phyloP scores from a whole-genome alignment of 768 basidiomycete species.

The Collybiopsis confluens region DNA sequence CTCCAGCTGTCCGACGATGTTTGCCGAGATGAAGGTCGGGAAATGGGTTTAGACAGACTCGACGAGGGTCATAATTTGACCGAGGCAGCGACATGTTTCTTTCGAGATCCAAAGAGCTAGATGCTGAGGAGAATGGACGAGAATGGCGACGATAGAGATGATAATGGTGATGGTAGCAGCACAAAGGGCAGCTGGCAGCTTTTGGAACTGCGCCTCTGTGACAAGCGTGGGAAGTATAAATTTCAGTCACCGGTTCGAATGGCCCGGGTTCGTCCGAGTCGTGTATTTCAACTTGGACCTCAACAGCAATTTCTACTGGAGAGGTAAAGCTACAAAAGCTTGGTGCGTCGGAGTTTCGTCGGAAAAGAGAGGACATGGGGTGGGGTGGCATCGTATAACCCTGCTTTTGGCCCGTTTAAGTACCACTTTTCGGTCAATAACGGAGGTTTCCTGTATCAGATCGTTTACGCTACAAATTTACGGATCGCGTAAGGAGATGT shows the following conservation, averaged over 20 bases:
- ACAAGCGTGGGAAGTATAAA: background rate
- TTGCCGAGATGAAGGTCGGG: conserved; percentile 72
- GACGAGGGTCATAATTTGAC: conserved; percentile 61
- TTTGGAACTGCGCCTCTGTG: background rate
- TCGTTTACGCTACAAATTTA: too few species aligned
- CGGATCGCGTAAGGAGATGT: too few species aligned
- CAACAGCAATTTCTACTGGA: conserved; percentile 5
- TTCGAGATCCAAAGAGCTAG: background rate
- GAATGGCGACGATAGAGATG: background rate
- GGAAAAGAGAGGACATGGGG: background rate
- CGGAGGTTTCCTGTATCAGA: too few species aligned
- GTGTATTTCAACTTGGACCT: background rate
- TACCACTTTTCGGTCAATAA: background rate
- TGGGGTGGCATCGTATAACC: too few species aligned
- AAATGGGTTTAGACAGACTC: conserved; percentile 78
- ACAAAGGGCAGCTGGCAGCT: background rate
- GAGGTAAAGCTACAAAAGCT: background rate
- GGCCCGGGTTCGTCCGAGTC: background rate
- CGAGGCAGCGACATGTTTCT: conserved; percentile 42
- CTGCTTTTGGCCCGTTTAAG: background rate
- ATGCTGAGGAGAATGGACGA: background rate
- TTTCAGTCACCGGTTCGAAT: background rate
- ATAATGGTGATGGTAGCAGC: background rate
- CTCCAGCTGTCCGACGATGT: conserved; percentile 78
- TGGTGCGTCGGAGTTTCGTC: background rate